Evolutionary conservation across 495 filamentous ascomycete species (phyloP).

Genomic region (Talaromyces stipitatus): DNA sequence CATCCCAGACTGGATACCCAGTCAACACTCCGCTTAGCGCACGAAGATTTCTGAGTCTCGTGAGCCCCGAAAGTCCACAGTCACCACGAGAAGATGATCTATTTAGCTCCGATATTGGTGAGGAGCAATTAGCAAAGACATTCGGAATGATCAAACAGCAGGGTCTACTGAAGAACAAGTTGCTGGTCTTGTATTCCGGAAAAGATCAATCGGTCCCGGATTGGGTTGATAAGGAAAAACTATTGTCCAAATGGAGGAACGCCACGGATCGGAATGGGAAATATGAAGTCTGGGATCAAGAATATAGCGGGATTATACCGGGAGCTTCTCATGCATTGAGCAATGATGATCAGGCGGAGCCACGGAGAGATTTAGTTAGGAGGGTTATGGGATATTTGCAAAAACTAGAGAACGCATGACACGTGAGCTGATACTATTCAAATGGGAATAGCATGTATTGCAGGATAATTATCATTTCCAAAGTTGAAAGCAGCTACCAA

Average conservation of each 20-base stretch:
- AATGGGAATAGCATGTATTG: background rate
- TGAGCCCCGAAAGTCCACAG: slow-evolving; percentile 41
- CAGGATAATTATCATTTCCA: no score
- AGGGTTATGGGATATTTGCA: slow-evolving; percentile 25
- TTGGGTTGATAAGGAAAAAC: slow-evolving; percentile 50
- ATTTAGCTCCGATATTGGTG: slow-evolving; percentile 69
- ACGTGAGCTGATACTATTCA: background rate
- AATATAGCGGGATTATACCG: slow-evolving; percentile 34
- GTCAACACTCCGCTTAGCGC: slow-evolving; percentile 45
- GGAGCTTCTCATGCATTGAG: slow-evolving; percentile 39
- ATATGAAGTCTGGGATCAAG: slow-evolving; percentile 25
- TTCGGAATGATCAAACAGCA: slow-evolving; percentile 54
- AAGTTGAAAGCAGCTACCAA: background rate
- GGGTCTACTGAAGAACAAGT: slow-evolving; percentile 41
- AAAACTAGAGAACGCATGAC: background rate
- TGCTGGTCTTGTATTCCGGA: slow-evolving; percentile 54
- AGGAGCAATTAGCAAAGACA: slow-evolving; percentile 44
- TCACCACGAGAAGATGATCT: slow-evolving; percentile 70
- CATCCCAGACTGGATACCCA: slow-evolving; percentile 27
- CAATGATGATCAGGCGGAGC: slow-evolving; percentile 38
- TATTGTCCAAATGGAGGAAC: slow-evolving; percentile 58
- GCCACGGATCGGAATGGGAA: slow-evolving; percentile 33
- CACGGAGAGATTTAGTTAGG: slow-evolving; percentile 25
- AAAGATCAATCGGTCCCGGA: slow-evolving; percentile 63
- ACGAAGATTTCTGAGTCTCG: slow-evolving; percentile 61